These are phyloP conservation scores for Trifolium fragiferum DNA, from an alignment of 306 rosid species.

Conservation along the genomic window DNA sequence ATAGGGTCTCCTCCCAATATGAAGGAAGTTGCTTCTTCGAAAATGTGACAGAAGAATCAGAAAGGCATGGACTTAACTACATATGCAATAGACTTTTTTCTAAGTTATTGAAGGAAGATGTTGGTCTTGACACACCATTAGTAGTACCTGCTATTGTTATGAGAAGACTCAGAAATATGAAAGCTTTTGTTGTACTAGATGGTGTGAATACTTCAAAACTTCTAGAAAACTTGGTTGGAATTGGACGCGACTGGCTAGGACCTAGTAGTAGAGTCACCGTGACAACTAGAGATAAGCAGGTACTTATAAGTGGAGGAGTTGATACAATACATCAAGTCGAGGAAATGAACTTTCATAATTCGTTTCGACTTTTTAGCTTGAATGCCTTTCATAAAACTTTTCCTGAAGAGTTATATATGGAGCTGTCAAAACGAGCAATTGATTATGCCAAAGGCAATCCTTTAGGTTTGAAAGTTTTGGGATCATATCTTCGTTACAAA, in stretches of 20 bases:
- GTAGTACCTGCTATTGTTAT: neutral
- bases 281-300: constrained; percentile 20
- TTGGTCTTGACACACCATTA: no score
- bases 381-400: constrained; percentile 32
- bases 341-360: constrained; percentile 20
- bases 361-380: constrained; percentile 16
- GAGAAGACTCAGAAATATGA: neutral
- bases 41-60: no score
- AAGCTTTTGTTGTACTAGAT: constrained; percentile 30
- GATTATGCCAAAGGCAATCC: no score
- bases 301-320: neutral
- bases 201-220: neutral
- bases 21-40: no score
- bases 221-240: neutral
- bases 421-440: constrained; percentile 10
- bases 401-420: neutral
- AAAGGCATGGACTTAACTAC: no score
- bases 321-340: constrained; percentile 27
- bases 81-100: no score
- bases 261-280: constrained; percentile 8
- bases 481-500: constrained; percentile 4
- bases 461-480: constrained; percentile 26
- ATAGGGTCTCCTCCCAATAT: no score
- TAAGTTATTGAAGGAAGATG: no score
- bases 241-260: neutral